Base-by-base conservation (phyloP, 305 asterid genomes). In the Striga hermonthica region DNA sequence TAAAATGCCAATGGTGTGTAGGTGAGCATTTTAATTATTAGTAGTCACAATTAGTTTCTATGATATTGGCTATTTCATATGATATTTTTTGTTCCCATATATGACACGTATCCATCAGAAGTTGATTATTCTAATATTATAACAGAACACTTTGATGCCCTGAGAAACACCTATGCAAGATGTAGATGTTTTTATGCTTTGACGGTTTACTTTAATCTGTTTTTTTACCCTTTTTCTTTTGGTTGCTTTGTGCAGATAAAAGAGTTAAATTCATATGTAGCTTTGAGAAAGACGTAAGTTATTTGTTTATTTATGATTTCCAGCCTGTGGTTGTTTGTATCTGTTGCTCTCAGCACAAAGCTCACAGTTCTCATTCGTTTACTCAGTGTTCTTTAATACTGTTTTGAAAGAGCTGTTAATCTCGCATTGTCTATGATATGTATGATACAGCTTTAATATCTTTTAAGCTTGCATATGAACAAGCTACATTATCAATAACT, bases 201-300 rank as follows among this genome's bases (percentile, higher is more conserved):
- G 31, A 22, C 2, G 31, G 31, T 22, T 22, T 22, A 22, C 31
- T 22, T 31, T 13, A 9, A 37, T 63, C 9, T 39, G 56, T 6
- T 31, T 9, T 9, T 9, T 58, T 2, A 22, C 31, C 2, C 31
- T 22, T 50, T 72, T 67, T 14, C 36, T 58, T 61, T 28, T 22
- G 71, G 60, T 59, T 34, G 31, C 31, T n/a, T 22, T 74, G 71
- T 84, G 80, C 96, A 88, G 97, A 85, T 91, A 78, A 91, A 91
- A 80, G 96, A 91, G 86, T 83, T 91, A 75, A 91, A 91, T 77
- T 88, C 96, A 66, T 88, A 83, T 64, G 98, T 91, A 74, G 96
- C 95, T 59, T 75, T 86, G 85, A 91, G 96, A 76, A 91, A 91
- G 75, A 91, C 96, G 96, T 88, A 76, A 91, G 96, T 78, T 72